Conservation (phyloP, 2,329 filamentous ascomycete species). For the Huntiella moniliformis region DNA sequence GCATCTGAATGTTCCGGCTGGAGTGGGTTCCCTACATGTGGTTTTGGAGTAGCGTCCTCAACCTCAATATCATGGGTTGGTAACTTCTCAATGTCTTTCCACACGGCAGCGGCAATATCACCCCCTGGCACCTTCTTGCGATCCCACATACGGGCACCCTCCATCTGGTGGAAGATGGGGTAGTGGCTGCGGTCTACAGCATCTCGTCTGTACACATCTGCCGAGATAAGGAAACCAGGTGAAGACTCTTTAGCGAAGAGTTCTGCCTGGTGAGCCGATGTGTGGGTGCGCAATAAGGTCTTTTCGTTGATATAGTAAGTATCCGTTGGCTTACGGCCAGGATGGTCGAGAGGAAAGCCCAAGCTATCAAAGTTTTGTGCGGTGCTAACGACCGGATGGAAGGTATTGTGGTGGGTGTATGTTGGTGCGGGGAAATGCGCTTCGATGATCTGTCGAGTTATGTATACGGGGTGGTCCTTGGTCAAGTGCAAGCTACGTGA, state of each 20-base stretch:
- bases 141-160: slow-evolving; percentile 82
- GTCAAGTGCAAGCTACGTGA: slow-evolving; percentile 74
- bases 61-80: slow-evolving; percentile 59
- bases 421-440: slow-evolving; percentile 58
- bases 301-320: slow-evolving; percentile 85
- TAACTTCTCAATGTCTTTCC: slow-evolving; percentile 49
- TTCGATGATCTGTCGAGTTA: slow-evolving; percentile 84
- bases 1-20: slow-evolving; percentile 55
- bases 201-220: slow-evolving; percentile 89
- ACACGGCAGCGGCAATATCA: slow-evolving; percentile 46
- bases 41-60: slow-evolving; percentile 65
- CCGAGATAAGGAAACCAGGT: slow-evolving; percentile 73
- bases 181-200: slow-evolving; percentile 91
- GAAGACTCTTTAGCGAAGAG: slow-evolving; percentile 54
- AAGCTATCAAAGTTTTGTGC: slow-evolving; percentile 92
- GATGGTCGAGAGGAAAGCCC: slow-evolving; percentile 73
- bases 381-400: slow-evolving; percentile 69
- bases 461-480: slow-evolving; percentile 71
- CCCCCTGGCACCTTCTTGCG: slow-evolving; percentile 34
- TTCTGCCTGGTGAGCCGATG: slow-evolving; percentile 78
- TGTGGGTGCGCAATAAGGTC: slow-evolving; percentile 81
- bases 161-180: slow-evolving; percentile 97
- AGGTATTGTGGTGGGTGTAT: slow-evolving; percentile 59
- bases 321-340: slow-evolving; percentile 70
- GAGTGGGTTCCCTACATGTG: slow-evolving; percentile 64